Evolutionary conservation across 2,329 filamentous ascomycete species (phyloP), one percentile per base, ranked within the genome.

Genomic region (Stachybotrys chartarum): DNA sequence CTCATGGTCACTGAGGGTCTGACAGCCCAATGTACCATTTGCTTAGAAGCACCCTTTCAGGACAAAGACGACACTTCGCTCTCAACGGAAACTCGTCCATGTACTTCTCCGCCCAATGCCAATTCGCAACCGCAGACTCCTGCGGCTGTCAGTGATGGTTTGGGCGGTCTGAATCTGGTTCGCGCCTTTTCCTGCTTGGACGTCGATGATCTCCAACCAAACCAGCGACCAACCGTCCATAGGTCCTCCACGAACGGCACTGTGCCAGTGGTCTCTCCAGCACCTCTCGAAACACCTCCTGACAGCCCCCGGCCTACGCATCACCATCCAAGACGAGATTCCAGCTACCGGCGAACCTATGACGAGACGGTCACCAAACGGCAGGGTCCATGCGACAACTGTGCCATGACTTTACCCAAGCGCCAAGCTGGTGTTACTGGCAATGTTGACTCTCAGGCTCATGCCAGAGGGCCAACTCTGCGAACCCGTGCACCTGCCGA

Each of bases 1-100:
- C 70, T 88, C 56, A 86, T 88, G 81, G 84, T 87, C 64, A 88
- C 85, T 42, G 84, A 88, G 67, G 84, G 83, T 51, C 71, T 86
- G 14, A 81, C 83, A 2, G 80, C 83, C 12, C 76, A 80, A 51
- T 88, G 85, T 64, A 74, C 75, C 56, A 74, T 77, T 62, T 88
- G 85, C 66, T 81, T 77, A 64, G 80, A 42, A 14, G 8, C 35
- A 14, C 35, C 35, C 35, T 10, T 10, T 10, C 35, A 42, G 10
- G 14, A 42, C 35, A 10, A 42, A 14, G 5, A 85, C 39, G 68
- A 71, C 47, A 64, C 59, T 45, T 57, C 63, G 3, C 35, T 42
- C 10, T 14, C 35, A 10, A 42, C 8, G 3, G 35, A 5, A 10
- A 42, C 8, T 42, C 35, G 35, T 42, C 14, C 35, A 14, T 42